A percentile compares a stretch with the other conserved stretches of the same genome.
Evolutionary conservation across 2,329 filamentous ascomycete genomes (phyloP).

Genomic region (Paraphoma sp.): DNA sequence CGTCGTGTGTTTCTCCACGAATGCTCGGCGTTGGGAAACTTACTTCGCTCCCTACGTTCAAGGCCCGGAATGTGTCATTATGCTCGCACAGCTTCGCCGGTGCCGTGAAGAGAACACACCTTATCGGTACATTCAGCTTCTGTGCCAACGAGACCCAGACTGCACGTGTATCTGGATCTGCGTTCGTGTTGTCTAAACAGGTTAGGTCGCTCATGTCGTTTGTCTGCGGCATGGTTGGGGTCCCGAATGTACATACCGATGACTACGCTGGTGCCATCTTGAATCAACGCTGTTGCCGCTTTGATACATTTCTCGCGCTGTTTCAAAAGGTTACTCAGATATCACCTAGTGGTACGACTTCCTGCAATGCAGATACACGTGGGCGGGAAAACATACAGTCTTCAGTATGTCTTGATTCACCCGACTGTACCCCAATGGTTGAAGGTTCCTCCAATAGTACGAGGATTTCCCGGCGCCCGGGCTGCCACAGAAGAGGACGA

Average conservation of each 20-base stretch:
- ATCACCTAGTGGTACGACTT: slow-evolving; percentile 33
- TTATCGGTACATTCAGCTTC: slow-evolving; percentile 74
- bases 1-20: slow-evolving; percentile 8
- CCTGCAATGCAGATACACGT: slow-evolving; percentile 11
- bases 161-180: slow-evolving; percentile 76
- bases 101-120: slow-evolving; percentile 85
- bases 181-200: slow-evolving; percentile 88
- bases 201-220: slow-evolving; percentile 20
- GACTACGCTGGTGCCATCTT: slow-evolving; percentile 71
- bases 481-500: slow-evolving; percentile 86
- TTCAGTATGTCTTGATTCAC: slow-evolving; percentile 93
- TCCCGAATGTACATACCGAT: slow-evolving; percentile 67
- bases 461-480: slow-evolving; percentile 92
- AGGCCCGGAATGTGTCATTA: slow-evolving; percentile 82
- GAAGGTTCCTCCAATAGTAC: slow-evolving; percentile 80
- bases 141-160: slow-evolving; percentile 79
- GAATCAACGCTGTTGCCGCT: slow-evolving; percentile 70
- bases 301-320: slow-evolving; percentile 72
- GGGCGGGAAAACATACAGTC: slow-evolving; percentile 56
- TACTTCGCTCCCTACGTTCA: slow-evolving; percentile 54
- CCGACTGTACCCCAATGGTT: slow-evolving; percentile 80
- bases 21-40: slow-evolving; percentile 29
- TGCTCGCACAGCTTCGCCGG: slow-evolving; percentile 75
- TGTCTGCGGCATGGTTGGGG: slow-evolving; percentile 19
- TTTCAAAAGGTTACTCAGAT: slow-evolving; percentile 44